phyloP scores from a whole-genome alignment of 164 flowering plant species.

The Nelumbo lutea region DNA sequence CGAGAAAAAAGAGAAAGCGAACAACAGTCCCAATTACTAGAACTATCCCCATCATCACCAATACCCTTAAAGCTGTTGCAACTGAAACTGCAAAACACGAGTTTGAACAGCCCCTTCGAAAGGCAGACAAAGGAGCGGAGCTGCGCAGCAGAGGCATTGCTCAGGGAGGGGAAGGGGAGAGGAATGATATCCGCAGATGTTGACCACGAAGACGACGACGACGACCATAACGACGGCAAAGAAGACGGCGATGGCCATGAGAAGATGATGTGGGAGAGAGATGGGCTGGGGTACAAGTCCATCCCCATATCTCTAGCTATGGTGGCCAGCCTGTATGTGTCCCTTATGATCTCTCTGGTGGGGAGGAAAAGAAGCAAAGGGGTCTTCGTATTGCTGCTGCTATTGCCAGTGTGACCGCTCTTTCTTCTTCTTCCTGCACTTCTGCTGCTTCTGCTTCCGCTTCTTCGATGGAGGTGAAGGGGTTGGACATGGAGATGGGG shows the following conservation, averaged over 20 bases:
- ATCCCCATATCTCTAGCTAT: constrained; percentile 62
- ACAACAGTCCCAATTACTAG: constrained; percentile 46
- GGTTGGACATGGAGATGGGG: not conserved
- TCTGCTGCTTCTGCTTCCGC: not conserved
- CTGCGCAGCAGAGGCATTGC: constrained; percentile 33
- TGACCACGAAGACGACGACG: constrained; percentile 22
- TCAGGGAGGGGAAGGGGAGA: constrained; percentile 54
- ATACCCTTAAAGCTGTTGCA: not conserved
- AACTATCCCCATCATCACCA: constrained; percentile 1
- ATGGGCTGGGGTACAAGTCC: constrained; percentile 56
- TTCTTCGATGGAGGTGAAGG: not conserved
- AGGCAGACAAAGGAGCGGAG: constrained; percentile 45
- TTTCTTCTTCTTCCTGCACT: not conserved
- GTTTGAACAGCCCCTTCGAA: constrained; percentile 53
- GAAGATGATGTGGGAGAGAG: constrained; percentile 64
- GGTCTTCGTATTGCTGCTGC: constrained; percentile 13
- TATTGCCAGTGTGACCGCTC: not conserved
- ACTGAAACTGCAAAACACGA: constrained; percentile 25
- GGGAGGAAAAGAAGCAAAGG: constrained; percentile 51
- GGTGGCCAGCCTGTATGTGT: constrained; percentile 48
- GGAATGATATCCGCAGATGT: constrained; percentile 34
- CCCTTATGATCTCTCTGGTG: constrained; percentile 42
- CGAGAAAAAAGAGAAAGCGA: constrained; percentile 35
- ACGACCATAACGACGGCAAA: constrained; percentile 15
- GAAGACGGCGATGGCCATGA: constrained; percentile 36